A percentile compares a stretch with the other conserved stretches of the same genome.
phyloP scores from a whole-genome alignment of 345 rosid species.

The Corymbia maculata region DNA sequence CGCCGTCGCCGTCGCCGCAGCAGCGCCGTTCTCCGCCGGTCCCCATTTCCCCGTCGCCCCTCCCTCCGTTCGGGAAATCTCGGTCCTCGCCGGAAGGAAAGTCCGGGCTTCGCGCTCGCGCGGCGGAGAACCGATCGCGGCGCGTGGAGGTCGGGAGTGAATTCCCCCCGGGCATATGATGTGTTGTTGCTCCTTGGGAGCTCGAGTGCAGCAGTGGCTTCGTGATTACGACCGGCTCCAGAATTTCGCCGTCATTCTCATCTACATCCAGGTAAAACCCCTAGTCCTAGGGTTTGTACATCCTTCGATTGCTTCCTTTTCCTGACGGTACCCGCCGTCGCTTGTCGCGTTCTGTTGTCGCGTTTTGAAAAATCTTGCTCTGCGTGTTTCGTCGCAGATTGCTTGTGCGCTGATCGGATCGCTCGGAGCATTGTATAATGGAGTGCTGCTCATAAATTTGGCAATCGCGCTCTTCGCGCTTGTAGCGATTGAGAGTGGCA shows the following conservation, averaged over 20 bases:
- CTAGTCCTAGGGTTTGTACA: not conserved
- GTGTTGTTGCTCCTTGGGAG: conserved; percentile 27
- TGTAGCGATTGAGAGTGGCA: conserved; percentile 80
- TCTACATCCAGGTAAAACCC: conserved; percentile 60
- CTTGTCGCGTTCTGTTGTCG: not conserved
- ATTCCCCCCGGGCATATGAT: not conserved
- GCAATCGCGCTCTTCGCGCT: conserved; percentile 77
- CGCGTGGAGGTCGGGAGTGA: not conserved
- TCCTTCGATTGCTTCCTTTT: not conserved
- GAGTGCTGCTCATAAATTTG: conserved; percentile 58
- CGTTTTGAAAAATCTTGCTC: not conserved
- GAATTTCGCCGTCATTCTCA: conserved; percentile 54
- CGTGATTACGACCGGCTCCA: conserved; percentile 72
- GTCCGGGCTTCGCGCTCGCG: not conserved
- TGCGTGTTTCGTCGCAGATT: conserved; percentile 25
- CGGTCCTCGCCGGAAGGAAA: not conserved
- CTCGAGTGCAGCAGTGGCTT: conserved; percentile 42
- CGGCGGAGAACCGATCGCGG: not conserved
- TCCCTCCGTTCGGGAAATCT: not conserved
- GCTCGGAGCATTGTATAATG: conserved; percentile 80
- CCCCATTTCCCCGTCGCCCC: not conserved
- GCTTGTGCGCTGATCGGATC: conserved; percentile 87
- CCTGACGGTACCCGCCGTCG: not conserved
- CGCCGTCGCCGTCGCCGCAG: not conserved
- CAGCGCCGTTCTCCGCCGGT: not conserved